Conservation (phyloP, 140 eudicot species). For the Flaveria floridana region DNA sequence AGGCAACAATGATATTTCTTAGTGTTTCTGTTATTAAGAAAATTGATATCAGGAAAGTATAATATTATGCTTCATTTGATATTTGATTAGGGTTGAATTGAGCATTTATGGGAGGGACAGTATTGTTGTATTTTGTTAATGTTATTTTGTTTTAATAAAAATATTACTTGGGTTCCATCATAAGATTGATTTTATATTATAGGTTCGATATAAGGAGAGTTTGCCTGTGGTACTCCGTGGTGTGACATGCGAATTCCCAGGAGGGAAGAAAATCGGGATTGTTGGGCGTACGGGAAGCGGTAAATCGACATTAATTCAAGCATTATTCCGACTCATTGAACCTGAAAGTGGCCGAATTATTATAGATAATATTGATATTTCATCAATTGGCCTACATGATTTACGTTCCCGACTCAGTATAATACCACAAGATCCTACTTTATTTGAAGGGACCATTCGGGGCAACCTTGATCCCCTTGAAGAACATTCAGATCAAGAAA, state of each 20-base stretch:
- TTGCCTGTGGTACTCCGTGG: slow-evolving; percentile 84
- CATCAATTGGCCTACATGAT: slow-evolving; percentile 85
- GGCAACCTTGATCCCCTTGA: slow-evolving; percentile 88
- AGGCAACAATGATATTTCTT: neutral
- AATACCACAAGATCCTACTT: slow-evolving; percentile 91
- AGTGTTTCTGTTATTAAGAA: neutral
- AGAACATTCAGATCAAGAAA: slow-evolving; percentile 73
- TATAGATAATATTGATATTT: slow-evolving; percentile 77
- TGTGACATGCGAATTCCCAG: slow-evolving; percentile 73
- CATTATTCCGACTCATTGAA: slow-evolving; percentile 74
- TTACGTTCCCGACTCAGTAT: slow-evolving; percentile 78
- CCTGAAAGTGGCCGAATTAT: slow-evolving; percentile 80
- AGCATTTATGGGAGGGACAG: neutral
- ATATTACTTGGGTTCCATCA: neutral
- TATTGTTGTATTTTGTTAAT: neutral
- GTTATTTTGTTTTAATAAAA: neutral
- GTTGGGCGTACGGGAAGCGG: slow-evolving; percentile 99
- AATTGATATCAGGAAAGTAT: neutral
- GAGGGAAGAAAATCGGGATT: slow-evolving; percentile 82
- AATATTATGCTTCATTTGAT: neutral
- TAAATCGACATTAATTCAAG: slow-evolving; percentile 87
- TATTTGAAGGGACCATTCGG: slow-evolving; percentile 90
- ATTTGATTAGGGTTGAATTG: neutral
- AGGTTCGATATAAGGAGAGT: slow-evolving; percentile 83
- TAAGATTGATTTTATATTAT: slow-evolving; percentile 4